Conservation (phyloP, 2,329 filamentous ascomycete species). For the Emergomyces pasteurianus region DNA sequence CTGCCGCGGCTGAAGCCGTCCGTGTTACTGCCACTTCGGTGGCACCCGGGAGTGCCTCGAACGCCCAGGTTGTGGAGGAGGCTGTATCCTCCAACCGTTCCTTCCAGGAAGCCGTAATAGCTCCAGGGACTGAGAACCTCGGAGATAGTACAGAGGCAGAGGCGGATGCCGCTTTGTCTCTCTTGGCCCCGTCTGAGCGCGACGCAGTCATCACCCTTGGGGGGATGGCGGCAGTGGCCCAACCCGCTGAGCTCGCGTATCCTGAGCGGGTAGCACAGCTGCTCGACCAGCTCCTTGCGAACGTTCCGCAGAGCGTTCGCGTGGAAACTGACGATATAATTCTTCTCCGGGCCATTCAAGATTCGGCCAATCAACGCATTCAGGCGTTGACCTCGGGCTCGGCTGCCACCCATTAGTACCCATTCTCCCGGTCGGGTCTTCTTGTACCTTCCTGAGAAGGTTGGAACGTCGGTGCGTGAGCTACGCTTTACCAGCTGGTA, state of each 20-base stretch:
- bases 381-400: conserved; percentile 10
- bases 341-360: conserved; percentile 20
- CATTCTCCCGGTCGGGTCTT: not conserved
- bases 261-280: conserved; percentile 17
- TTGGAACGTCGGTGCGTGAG: not conserved
- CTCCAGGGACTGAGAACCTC: not conserved
- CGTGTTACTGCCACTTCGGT: not conserved
- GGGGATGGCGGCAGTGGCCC: conserved; percentile 15
- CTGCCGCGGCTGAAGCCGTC: not conserved
- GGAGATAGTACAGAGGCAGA: conserved; percentile 8
- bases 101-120: not conserved
- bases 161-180: conserved; percentile 13
- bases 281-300: conserved; percentile 21
- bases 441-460: not conserved
- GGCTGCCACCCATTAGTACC: not conserved
- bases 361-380: conserved; percentile 22
- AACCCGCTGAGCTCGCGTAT: conserved; percentile 8
- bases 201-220: conserved; percentile 23
- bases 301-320: conserved; percentile 16
- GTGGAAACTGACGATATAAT: conserved; percentile 18
- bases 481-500: not conserved
- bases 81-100: not conserved
- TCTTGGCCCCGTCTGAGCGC: conserved; percentile 19
- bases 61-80: conserved; percentile 1
- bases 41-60: not conserved